Evolutionary conservation across 345 rosid genomes (phyloP).

Genomic region (Dimocarpus longan): DNA sequence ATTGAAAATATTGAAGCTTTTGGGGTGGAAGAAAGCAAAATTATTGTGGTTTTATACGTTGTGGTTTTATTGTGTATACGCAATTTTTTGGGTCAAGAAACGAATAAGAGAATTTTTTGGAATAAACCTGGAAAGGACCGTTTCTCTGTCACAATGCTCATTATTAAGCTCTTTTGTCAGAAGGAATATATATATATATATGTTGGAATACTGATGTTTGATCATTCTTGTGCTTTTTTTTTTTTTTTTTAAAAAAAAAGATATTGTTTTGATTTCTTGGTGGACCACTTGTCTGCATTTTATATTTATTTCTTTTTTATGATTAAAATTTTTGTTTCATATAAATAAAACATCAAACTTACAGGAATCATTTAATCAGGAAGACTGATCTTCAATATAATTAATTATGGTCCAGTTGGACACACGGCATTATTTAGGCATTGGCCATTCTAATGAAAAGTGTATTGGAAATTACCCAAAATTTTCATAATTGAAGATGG

Average conservation of each 20-base stretch:
- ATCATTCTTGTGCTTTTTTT: not conserved
- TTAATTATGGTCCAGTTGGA: not conserved
- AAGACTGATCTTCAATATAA: not conserved
- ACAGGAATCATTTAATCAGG: not conserved
- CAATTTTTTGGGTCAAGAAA: not conserved
- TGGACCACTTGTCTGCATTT: not conserved
- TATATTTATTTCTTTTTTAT: too few species aligned
- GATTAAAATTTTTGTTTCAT: too few species aligned
- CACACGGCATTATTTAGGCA: not conserved
- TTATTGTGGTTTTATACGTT: too few species aligned
- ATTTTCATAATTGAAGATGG: not conserved
- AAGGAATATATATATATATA: too few species aligned
- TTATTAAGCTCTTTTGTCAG: too few species aligned
- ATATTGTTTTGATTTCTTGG: too few species aligned
- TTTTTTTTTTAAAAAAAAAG: too few species aligned
- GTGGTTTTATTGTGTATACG: not conserved
- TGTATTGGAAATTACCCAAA: not conserved
- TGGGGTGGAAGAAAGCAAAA: not conserved
- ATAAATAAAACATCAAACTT: not conserved
- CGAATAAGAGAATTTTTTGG: not conserved
- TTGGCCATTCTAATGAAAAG: not conserved
- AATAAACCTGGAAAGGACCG: too few species aligned
- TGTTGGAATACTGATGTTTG: not conserved
- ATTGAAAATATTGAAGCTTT: not conserved
- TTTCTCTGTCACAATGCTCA: too few species aligned